Percentiles rank a stretch among this genome's conserved stretches.
Evolutionary conservation across 1,284 basidiomycete genomes (phyloP).

Genomic region (Boletus putidus): DNA sequence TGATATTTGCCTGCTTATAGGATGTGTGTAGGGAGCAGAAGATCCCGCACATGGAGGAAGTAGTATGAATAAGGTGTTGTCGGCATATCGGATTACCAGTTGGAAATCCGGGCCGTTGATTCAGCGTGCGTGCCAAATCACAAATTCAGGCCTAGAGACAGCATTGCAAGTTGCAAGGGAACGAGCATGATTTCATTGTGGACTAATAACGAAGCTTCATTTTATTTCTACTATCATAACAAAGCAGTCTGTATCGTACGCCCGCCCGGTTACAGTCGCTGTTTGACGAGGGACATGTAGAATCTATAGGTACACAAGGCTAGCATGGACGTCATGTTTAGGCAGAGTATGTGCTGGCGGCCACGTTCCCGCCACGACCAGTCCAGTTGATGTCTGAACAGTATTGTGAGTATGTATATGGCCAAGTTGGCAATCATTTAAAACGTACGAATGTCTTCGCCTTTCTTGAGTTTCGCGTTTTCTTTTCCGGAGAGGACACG

Average conservation of each 20-base stretch:
- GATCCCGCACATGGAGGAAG: slow-evolving; percentile 55
- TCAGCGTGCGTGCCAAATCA: background rate
- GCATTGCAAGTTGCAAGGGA: background rate
- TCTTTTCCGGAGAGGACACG: slow-evolving; percentile 86
- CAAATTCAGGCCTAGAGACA: background rate
- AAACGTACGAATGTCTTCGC: slow-evolving; percentile 82
- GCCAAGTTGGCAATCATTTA: slow-evolving; percentile 7
- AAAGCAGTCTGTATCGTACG: slow-evolving; percentile 23
- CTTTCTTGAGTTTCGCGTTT: slow-evolving; percentile 76
- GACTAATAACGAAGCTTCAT: background rate
- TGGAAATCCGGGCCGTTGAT: background rate
- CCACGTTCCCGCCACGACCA: slow-evolving; percentile 91
- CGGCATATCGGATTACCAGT: no score
- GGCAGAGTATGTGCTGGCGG: slow-evolving; percentile 89
- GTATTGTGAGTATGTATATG: slow-evolving; percentile 7
- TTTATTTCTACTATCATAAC: slow-evolving; percentile 19
- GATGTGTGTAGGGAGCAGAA: slow-evolving; percentile 38
- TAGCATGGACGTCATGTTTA: slow-evolving; percentile 45
- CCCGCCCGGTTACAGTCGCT: slow-evolving; percentile 15
- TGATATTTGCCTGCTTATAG: slow-evolving; percentile 8
- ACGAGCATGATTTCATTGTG: background rate
- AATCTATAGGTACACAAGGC: slow-evolving; percentile 23
- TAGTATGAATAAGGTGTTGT: background rate
- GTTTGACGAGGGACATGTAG: slow-evolving; percentile 5
- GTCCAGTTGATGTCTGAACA: slow-evolving; percentile 84